Conservation (phyloP, 805 yeast species). For the Saitoella complicata region DNA sequence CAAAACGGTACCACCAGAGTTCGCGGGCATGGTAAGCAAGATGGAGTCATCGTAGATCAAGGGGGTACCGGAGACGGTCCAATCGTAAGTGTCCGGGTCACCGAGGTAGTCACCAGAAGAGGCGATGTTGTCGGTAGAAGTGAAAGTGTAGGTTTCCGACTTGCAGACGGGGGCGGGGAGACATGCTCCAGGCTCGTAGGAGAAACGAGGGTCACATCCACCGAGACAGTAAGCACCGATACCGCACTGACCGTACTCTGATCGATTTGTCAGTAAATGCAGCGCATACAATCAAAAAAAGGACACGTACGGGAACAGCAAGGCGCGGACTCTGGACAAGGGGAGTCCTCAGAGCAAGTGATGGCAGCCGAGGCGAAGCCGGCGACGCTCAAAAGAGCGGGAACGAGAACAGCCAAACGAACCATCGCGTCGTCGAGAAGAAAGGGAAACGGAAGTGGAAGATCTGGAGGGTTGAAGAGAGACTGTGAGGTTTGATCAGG, state of each 20-base stretch:
- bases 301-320: constrained; percentile 48
- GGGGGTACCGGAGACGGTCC: constrained; percentile 44
- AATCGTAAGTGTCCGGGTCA: constrained; percentile 46
- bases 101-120: constrained; percentile 41
- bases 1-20: constrained; percentile 60
- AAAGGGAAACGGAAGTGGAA: too few species aligned
- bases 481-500: too few species aligned
- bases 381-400: constrained; percentile 4
- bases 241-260: constrained; percentile 58
- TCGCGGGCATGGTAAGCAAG: constrained; percentile 63
- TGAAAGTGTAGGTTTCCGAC: constrained; percentile 20
- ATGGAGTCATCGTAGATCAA: constrained; percentile 39
- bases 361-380: constrained; percentile 15
- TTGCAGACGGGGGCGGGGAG: constrained; percentile 73
- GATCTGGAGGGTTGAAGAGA: too few species aligned
- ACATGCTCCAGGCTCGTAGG: constrained; percentile 53
- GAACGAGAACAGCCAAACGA: background rate
- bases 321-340: constrained; percentile 67
- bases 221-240: constrained; percentile 65
- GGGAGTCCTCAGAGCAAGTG: constrained; percentile 35
- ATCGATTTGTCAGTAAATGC: background rate
- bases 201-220: constrained; percentile 68
- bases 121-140: constrained; percentile 20
- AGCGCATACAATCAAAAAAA: background rate
- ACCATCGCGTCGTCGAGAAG: too few species aligned